phyloP scores from a whole-genome alignment of 768 basidiomycete species.

The Cubamyces sp. region DNA sequence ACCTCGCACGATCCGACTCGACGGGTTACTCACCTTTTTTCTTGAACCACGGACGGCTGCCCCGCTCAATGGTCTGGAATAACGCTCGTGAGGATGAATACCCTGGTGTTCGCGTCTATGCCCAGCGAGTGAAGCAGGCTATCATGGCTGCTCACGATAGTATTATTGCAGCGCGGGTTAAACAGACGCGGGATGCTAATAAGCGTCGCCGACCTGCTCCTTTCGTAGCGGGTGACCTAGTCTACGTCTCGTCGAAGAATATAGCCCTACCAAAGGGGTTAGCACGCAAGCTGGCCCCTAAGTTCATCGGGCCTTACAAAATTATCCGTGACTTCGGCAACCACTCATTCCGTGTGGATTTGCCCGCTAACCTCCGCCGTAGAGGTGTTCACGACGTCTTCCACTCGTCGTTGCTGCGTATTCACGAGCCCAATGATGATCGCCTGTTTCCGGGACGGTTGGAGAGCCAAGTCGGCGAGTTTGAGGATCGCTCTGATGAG shows the following conservation, averaged over 20 bases:
- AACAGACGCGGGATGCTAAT: constrained; percentile 38
- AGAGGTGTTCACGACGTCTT: constrained; percentile 36
- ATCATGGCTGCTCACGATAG: constrained; percentile 37
- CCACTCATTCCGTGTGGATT: constrained; percentile 25
- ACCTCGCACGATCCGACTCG: too few relatives aligned
- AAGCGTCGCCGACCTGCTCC: constrained; percentile 4
- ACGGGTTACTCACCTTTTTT: too few relatives aligned
- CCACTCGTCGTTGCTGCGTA: constrained; percentile 34
- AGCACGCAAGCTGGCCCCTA: too few relatives aligned
- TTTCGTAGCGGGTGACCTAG: constrained; percentile 31
- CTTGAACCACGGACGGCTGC: too few relatives aligned
- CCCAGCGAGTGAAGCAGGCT: constrained; percentile 30
- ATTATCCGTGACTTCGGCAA: constrained; percentile 21
- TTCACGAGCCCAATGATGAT: constrained; percentile 42
- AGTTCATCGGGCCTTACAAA: constrained; percentile 34
- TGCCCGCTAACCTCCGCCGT: constrained; percentile 31
- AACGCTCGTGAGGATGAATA: constrained; percentile 5
- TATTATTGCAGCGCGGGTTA: constrained; percentile 31
- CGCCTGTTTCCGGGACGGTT: constrained; percentile 29
- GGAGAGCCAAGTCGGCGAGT: constrained; percentile 17
- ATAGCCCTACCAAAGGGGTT: too few relatives aligned
- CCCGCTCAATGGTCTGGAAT: constrained; percentile 31
- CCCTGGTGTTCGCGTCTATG: constrained; percentile 35
- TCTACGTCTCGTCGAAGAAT: constrained; percentile 34
- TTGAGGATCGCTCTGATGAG: constrained; percentile 24